Evolutionary conservation across 345 rosid species (phyloP).

Genomic region (Chamaenerion angustifolium): DNA sequence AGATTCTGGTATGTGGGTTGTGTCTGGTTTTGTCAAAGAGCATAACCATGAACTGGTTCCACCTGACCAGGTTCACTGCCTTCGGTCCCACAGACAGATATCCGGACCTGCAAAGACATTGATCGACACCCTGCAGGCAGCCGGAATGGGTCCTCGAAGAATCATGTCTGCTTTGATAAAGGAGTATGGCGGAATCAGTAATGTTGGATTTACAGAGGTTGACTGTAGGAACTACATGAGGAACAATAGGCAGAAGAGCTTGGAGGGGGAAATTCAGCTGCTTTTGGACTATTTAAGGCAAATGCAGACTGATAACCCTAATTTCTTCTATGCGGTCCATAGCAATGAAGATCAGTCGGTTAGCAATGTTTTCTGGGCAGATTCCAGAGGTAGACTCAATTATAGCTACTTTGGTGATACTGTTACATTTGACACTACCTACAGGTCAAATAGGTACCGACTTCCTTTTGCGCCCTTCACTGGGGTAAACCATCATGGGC

Average conservation of each 20-base stretch:
- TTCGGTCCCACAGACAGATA: conserved; percentile 36
- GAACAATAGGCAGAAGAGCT: conserved; percentile 30
- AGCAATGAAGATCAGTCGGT: conserved; percentile 22
- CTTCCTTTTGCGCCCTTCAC: conserved; percentile 46
- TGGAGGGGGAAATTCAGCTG: conserved; percentile 28
- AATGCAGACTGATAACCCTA: conserved; percentile 28
- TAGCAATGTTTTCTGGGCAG: conserved; percentile 43
- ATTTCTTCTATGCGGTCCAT: conserved; percentile 39
- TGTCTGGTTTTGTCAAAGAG: conserved; percentile 23
- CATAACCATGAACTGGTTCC: conserved; percentile 39
- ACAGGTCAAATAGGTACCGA: conserved; percentile 33
- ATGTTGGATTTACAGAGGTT: conserved; percentile 37
- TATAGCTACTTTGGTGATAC: conserved; percentile 42
- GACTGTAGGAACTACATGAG: conserved; percentile 44
- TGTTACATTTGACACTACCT: conserved; percentile 36
- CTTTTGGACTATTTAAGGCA: conserved; percentile 40
- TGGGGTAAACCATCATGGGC: conserved; percentile 53
- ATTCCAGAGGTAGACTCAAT: conserved; percentile 27
- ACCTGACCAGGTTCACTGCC: conserved; percentile 34
- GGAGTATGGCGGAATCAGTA: conserved; percentile 39
- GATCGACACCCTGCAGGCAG: conserved; percentile 39
- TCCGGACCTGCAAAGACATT: conserved; percentile 39
- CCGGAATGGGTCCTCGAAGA: conserved; percentile 37
- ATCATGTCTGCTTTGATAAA: conserved; percentile 37
- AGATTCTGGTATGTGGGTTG: conserved; percentile 39